Evolutionary conservation across 2,329 filamentous ascomycete genomes (phyloP), one percentile per base, ranked within the genome.

Genomic region (Colletotrichum eleusines): DNA sequence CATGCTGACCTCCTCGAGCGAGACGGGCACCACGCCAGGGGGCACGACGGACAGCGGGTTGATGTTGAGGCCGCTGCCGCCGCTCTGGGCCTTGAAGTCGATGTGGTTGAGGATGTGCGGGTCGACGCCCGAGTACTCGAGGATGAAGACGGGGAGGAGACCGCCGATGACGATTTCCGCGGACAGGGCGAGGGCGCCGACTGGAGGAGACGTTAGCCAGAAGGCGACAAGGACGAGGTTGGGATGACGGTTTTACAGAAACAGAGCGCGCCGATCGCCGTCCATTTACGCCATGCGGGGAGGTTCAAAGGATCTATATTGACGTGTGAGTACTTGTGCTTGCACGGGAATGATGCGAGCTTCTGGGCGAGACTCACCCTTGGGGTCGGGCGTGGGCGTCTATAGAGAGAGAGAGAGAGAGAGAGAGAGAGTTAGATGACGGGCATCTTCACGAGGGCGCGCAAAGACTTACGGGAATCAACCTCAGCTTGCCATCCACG

Each of bases 91-190:
- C 50, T 72, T 70, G 53, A 76, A 74, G 54, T 77, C 75, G 16
- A 72, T 66, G 48, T 14, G 57, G 26, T 75, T 76, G 50, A 80
- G 72, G 46, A 75, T 70, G 14, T 74, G 73, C 1, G 78, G 74
- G 68, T 77, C 74, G n/a, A 79, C 72, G 18, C 78, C 78, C 4
- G 77, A 76, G 63, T 80, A 81, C 66, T 80, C 76, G 63, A 80
- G 75, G 11, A 77, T 63, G 68, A 80, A 80, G 33, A 81, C 75
- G 53, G 80, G 79, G 9, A 80, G 71, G 23, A 80, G 74, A 2
- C 73, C 73, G 26, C 75, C 77, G 55, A 80, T 75, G 63, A 78
- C 75, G 12, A 76, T 42, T 50, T 72, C 69, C 35, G 76, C 74
- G 4, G 77, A 73, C 26, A 78, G 72, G 3, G 77, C 76, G 0